A percentile compares a stretch with the other conserved stretches of the same genome.
Conservation (phyloP, 345 rosid species). For the Rhizophora apiculata region DNA sequence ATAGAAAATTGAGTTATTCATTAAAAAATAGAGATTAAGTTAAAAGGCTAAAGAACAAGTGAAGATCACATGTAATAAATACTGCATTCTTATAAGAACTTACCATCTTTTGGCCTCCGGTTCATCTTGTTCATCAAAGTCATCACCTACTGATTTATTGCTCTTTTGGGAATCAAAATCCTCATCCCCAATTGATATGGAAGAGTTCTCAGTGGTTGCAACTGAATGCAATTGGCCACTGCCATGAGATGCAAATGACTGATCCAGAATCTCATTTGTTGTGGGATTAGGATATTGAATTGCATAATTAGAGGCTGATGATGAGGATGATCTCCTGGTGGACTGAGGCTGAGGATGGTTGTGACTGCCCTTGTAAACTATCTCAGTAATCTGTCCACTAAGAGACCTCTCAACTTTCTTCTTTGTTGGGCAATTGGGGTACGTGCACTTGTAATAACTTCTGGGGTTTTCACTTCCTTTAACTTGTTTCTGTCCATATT, state of each 20-base stretch:
- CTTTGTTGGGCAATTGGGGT: conserved; percentile 69
- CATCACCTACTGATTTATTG: conserved; percentile 50
- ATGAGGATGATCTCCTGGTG: conserved; percentile 49
- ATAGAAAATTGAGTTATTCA: not conserved
- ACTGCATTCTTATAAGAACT: not conserved
- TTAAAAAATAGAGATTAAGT: no score
- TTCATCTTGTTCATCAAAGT: conserved; percentile 76
- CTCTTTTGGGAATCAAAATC: conserved; percentile 70
- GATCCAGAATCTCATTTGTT: conserved; percentile 43
- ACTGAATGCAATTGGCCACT: conserved; percentile 43
- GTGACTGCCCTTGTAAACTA: conserved; percentile 82
- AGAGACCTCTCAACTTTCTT: conserved; percentile 85
- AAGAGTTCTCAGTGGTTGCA: conserved; percentile 59
- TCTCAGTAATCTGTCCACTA: conserved; percentile 85
- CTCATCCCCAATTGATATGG: conserved; percentile 62
- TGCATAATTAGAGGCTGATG: conserved; percentile 28
- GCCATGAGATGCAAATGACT: conserved; percentile 35
- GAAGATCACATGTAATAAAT: no score
- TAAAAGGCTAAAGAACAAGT: no score
- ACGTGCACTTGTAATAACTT: conserved; percentile 93
- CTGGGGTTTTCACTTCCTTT: conserved; percentile 95
- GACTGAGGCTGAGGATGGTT: conserved; percentile 86
- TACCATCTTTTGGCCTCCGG: conserved; percentile 87
- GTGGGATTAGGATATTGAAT: conserved; percentile 32
- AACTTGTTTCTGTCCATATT: conserved; percentile 93